These are phyloP conservation scores for Symbiodinium natans DNA, from an alignment of 73 alveolate species.

Conservation along the genomic window DNA sequence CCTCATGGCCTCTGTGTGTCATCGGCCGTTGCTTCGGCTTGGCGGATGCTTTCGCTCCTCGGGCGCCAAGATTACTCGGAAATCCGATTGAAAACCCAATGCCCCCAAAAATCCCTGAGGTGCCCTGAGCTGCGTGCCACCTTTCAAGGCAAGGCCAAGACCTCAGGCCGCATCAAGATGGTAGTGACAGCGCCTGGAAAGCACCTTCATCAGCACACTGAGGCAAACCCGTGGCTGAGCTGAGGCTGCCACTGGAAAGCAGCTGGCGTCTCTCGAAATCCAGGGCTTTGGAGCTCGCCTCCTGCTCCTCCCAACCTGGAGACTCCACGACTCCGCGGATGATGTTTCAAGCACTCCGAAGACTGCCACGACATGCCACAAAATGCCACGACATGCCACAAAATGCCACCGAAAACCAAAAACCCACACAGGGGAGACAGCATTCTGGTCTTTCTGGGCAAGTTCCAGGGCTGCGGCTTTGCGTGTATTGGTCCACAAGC, in stretches of 20 bases:
- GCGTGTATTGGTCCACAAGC: constrained; percentile 24
- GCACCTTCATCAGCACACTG: too few relatives aligned
- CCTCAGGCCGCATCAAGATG: not conserved
- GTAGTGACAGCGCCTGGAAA: not conserved
- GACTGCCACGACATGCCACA: too few relatives aligned
- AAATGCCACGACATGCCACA: not conserved
- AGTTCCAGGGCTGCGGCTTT: not conserved
- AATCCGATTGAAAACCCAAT: too few relatives aligned
- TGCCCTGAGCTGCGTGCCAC: too few relatives aligned
- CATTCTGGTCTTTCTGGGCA: not conserved
- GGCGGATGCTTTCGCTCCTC: not conserved
- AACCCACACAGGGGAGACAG: not conserved
- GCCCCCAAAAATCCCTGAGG: too few relatives aligned
- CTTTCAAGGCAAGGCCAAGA: not conserved
- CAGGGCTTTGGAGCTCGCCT: constrained; percentile 44
- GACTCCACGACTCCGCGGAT: not conserved
- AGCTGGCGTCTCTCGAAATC: constrained; percentile 55
- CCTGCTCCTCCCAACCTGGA: constrained; percentile 62
- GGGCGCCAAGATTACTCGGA: not conserved
- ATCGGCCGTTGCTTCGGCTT: not conserved
- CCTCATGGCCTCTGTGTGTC: not conserved
- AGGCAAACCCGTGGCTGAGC: not conserved
- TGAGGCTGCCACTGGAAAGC: not conserved
- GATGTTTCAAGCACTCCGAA: not conserved
- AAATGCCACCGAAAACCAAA: not conserved